Evolutionary conservation across 305 asterid species (phyloP).

Genomic region (Solanum hybrid): DNA sequence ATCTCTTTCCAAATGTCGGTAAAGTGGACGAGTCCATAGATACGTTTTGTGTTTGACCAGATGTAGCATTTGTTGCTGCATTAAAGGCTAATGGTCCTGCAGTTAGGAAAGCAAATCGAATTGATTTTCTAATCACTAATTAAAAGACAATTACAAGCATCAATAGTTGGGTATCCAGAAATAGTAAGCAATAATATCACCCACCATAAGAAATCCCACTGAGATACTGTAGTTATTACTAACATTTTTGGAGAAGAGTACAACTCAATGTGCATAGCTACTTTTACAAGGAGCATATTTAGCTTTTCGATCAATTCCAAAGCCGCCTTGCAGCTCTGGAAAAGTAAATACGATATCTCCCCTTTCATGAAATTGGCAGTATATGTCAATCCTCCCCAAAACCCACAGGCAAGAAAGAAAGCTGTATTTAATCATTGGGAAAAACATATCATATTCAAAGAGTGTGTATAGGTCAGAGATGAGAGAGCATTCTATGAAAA

Average conservation of each 20-base stretch:
- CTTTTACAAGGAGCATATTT: neutral
- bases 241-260: neutral
- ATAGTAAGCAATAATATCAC: neutral
- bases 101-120: neutral
- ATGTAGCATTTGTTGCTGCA: neutral
- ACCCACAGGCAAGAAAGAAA: neutral
- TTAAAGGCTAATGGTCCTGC: neutral
- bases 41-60: neutral
- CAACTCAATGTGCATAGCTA: neutral
- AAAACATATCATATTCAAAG: neutral
- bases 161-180: neutral
- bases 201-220: neutral
- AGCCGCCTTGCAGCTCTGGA: neutral
- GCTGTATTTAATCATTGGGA: neutral
- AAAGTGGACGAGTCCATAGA: neutral
- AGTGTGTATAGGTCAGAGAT: neutral
- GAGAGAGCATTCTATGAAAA: too few relatives aligned
- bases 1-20: neutral
- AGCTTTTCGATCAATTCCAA: neutral
- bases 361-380: neutral
- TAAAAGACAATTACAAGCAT: neutral
- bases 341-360: neutral
- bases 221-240: neutral
- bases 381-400: neutral
- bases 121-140: neutral